phyloP scores from a whole-genome alignment of 2,329 filamentous ascomycete genomes.

The Aspergillus pseudoviridinutans region DNA sequence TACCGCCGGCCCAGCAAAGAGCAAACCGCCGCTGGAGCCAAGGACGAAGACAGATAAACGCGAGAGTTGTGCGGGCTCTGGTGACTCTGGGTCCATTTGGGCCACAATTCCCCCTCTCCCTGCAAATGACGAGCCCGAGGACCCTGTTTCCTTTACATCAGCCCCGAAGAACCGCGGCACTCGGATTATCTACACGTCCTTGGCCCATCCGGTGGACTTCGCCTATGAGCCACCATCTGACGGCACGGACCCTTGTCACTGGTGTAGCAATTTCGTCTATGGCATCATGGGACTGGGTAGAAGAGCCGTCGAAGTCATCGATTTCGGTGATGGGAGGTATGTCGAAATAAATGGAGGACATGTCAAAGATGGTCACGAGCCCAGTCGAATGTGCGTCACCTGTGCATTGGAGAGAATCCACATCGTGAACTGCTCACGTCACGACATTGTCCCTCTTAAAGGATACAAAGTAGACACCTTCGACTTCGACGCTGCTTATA shows the following conservation, averaged over 20 bases:
- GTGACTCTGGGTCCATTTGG: background rate
- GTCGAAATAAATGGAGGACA: slow-evolving; percentile 40
- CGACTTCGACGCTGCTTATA: slow-evolving; percentile 25
- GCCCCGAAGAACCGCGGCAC: background rate
- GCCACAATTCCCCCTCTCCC: background rate
- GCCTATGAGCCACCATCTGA: slow-evolving; percentile 22
- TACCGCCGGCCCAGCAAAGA: slow-evolving; percentile 32
- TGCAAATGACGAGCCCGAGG: slow-evolving; percentile 6
- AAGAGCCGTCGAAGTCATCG: slow-evolving; percentile 30
- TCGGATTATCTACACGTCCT: slow-evolving; percentile 32
- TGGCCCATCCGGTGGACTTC: slow-evolving; percentile 41
- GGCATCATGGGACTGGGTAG: slow-evolving; percentile 38
- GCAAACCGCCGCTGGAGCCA: slow-evolving; percentile 1
- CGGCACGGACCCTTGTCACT: slow-evolving; percentile 32
- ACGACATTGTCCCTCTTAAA: slow-evolving; percentile 26
- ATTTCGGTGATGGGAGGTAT: slow-evolving; percentile 32
- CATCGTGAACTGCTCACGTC: slow-evolving; percentile 33
- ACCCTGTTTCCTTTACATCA: slow-evolving; percentile 4
- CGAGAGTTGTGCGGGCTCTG: background rate
- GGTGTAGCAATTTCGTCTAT: slow-evolving; percentile 38
- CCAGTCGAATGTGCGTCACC: slow-evolving; percentile 35
- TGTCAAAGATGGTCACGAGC: slow-evolving; percentile 23
- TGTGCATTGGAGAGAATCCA: slow-evolving; percentile 34
- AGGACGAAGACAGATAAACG: background rate
- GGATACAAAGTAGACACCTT: slow-evolving; percentile 11